These are phyloP conservation scores for Arabidopsis thaliana DNA, from an alignment of 345 rosid genomes.

Conservation along the genomic window DNA sequence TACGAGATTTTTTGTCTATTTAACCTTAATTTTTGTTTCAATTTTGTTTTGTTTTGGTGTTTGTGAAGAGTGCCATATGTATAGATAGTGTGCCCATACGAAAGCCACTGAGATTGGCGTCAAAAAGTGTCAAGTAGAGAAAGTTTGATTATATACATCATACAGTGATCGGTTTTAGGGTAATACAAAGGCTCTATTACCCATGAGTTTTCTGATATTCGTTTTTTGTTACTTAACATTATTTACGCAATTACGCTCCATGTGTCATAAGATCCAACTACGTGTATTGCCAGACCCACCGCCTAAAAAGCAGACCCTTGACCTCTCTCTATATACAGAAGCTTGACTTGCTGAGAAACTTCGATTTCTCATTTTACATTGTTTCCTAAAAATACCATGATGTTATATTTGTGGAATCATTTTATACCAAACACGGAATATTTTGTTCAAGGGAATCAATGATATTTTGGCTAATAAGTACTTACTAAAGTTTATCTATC, in stretches of 20 bases:
- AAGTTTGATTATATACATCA: slow-evolving; percentile 22
- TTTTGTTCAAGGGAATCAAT: not conserved
- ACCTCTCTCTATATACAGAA: too few relatives aligned
- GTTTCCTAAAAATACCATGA: not conserved
- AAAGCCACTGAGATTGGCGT: slow-evolving; percentile 36
- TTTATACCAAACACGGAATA: not conserved
- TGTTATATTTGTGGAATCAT: not conserved
- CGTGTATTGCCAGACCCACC: not conserved
- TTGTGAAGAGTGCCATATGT: slow-evolving; percentile 41
- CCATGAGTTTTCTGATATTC: not conserved
- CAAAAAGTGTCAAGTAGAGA: slow-evolving; percentile 16
- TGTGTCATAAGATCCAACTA: slow-evolving; percentile 2
- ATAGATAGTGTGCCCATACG: slow-evolving; percentile 32
- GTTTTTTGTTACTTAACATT: not conserved
- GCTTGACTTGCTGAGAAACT: too few relatives aligned
- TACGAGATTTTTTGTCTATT: slow-evolving; percentile 24
- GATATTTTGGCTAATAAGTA: not conserved
- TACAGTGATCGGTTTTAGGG: slow-evolving; percentile 23
- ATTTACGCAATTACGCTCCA: not conserved
- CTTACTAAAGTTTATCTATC: not conserved
- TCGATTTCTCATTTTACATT: not conserved
- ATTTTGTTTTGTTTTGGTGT: not conserved
- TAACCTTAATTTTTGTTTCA: slow-evolving; percentile 18
- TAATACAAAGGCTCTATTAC: slow-evolving; percentile 1
- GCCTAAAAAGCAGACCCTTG: slow-evolving; percentile 5